phyloP scores from a whole-genome alignment of 495 filamentous ascomycete genomes.

The Hypoxylon crocopeplum region DNA sequence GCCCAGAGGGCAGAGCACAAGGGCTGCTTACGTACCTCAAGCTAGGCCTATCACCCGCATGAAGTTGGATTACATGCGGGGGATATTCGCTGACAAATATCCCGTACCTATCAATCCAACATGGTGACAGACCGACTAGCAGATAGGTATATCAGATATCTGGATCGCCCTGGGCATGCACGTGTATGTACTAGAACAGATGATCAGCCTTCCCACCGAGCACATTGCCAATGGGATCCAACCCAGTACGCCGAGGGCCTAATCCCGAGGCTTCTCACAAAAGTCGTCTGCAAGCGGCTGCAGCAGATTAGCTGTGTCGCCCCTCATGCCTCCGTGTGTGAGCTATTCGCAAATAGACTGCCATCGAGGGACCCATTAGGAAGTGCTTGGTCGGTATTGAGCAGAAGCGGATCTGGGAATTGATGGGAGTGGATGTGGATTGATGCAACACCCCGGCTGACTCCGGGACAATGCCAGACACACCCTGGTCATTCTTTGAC shows the following conservation, averaged over 20 bases:
- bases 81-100: conserved; percentile 23
- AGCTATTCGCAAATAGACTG: background rate
- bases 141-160: conserved; percentile 11
- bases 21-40: conserved; percentile 17
- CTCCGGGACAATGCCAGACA: conserved; percentile 37
- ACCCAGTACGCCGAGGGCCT: conserved; percentile 11
- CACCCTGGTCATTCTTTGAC: conserved; percentile 39
- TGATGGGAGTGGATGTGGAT: conserved; percentile 13
- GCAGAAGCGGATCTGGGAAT: conserved; percentile 27
- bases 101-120: conserved; percentile 30
- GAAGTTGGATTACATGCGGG: conserved; percentile 22
- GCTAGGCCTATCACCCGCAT: conserved; percentile 19
- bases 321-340: conserved; percentile 1
- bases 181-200: conserved; percentile 16
- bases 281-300: conserved; percentile 6
- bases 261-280: conserved; percentile 4
- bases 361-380: background rate
- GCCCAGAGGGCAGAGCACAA: background rate
- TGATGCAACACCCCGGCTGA: conserved; percentile 32
- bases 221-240: background rate
- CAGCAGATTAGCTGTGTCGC: background rate
- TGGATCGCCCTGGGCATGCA: conserved; percentile 10
- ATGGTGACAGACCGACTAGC: conserved; percentile 10
- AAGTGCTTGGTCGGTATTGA: conserved; percentile 17
- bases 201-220: conserved; percentile 11